Base-by-base conservation (phyloP, 208 protist species). In the Leishmania braziliensis region DNA sequence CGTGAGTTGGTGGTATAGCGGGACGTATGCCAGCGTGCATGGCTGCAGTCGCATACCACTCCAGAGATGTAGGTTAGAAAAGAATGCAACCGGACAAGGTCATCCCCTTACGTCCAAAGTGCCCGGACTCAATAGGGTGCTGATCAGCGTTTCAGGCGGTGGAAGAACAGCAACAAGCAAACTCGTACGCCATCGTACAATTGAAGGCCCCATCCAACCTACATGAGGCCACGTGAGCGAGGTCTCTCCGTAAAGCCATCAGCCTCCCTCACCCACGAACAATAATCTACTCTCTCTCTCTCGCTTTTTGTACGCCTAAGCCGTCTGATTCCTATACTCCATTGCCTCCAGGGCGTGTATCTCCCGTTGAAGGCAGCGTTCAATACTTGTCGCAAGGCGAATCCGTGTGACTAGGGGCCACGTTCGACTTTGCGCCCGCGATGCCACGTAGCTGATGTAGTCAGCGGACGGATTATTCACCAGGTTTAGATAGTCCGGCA, bases 341-440 rank as follows among this genome's bases (percentile, higher is more conserved):
- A 68, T 14, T 5, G 29, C 36, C 29, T 84, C 84, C 46, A 92
- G 43, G 4, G 77, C 48, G 2, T 53, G 54, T 74, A 93, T 85
- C 77, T 90, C 88, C 2, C 70, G 69, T 63, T 87, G 10, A n/a
- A 93, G 79, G 20, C 82, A 71, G 23, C 82, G 75, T 78, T 95
- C 92, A 69, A 94, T 82, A 66, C 72, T 46, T 16, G 89, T 92
- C 70, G 78, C 69, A 23, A 84, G 79, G 33, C 79, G 78, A 60
- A 97, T 95, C 58, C 83, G 84, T 68, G 81, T 88, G 43, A 94
- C 83, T 62, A 93, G 81, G 36, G 92, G 91, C 89, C 88, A 95
- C 65, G 93, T 97, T 50, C 86, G 73, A 5, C 82, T 75, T 84
- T 93, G 87, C 33, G 85, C 92, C 51, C 82, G 82, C 10, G 79